Base-by-base conservation (phyloP, 306 rosid genomes). In the Dryas alaskensis region DNA sequence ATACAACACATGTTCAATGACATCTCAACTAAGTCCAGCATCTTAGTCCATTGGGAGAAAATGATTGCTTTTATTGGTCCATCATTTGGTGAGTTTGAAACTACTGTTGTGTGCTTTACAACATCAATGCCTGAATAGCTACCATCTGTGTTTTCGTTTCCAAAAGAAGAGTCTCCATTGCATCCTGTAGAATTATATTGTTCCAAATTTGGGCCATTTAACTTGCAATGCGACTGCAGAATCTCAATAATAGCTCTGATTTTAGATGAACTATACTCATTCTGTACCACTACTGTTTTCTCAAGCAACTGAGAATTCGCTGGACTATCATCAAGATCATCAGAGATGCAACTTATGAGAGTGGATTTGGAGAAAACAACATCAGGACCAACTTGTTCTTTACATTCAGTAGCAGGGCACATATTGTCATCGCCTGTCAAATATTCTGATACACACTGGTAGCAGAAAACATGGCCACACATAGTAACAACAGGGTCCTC, bases 11-110 rank as follows among this genome's bases (percentile, higher is more conserved):
- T 80, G 3, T 78, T 70, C 83, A 94, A 44, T 69, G 97, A 76
- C 22, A 4, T 6, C 85, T 92, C 93, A 40, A 94, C 92, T 69
- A 94, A 90, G 84, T 94, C 90, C 89, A 94, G 78, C 99, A 94
- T 94, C 78, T 89, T 77, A 73, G 97, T 94, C 99, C 98, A 94
- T 80, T 94, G 99, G 81, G 99, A 94, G 75, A 94, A 94, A 78
- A 94, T 57, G 73, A 94, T 92, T 65, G 93, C 77, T 81, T 94
- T 92, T 27, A 84, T 62, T 8, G 96, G 89, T 75, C 83, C 87
- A 74, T 79, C 88, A 57, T 76, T 76, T 51, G 76, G 80, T 57
- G 65, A 62, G 77, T 84, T 78, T 14, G 98, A 85, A 84, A 65
- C 50, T 37, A 67, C 72, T 53, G 78, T 75, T 79, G 89, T 71